phyloP scores from a whole-genome alignment of 2,329 filamentous ascomycete species.

The Colletotrichum tanaceti region DNA sequence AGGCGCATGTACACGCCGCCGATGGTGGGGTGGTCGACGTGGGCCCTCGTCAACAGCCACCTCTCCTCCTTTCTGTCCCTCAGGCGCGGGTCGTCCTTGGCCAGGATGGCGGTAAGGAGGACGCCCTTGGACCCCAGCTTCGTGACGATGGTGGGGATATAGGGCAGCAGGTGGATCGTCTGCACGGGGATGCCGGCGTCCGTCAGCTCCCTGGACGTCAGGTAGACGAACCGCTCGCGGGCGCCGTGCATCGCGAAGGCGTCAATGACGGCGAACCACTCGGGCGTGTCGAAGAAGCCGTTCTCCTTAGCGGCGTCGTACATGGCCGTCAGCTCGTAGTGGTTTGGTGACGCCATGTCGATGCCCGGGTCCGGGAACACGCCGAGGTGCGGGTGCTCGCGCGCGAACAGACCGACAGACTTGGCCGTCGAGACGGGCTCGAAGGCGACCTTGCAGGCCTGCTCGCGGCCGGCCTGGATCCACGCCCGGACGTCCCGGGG shows the following conservation, averaged over 20 bases:
- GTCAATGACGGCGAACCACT: constrained; percentile 86
- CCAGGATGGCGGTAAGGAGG: constrained; percentile 78
- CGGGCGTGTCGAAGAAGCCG: constrained; percentile 74
- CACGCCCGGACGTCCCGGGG: constrained; percentile 73
- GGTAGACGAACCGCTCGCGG: constrained; percentile 74
- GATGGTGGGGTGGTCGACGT: constrained; percentile 62
- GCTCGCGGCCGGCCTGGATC: constrained; percentile 69
- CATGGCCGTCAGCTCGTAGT: constrained; percentile 83
- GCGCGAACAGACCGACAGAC: constrained; percentile 74
- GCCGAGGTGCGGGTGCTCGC: constrained; percentile 54
- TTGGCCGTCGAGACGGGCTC: constrained; percentile 92
- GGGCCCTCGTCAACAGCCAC: constrained; percentile 77
- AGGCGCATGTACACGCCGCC: constrained; percentile 86
- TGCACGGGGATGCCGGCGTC: constrained; percentile 87
- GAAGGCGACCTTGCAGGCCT: constrained; percentile 74
- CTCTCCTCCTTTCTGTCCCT: constrained; percentile 69
- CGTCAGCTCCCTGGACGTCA: constrained; percentile 76
- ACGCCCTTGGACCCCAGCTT: constrained; percentile 84
- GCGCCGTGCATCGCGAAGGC: constrained; percentile 78
- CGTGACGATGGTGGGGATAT: constrained; percentile 84
- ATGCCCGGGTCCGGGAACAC: constrained; percentile 73
- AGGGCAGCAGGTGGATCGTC: constrained; percentile 85
- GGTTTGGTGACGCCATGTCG: constrained; percentile 84
- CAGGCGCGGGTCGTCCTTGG: constrained; percentile 74
- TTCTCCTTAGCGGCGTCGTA: constrained; percentile 74